These are phyloP conservation scores for Tieghemiomyces parasiticus DNA, from an alignment of 192 early-diverging fungal species.

Conservation along the genomic window DNA sequence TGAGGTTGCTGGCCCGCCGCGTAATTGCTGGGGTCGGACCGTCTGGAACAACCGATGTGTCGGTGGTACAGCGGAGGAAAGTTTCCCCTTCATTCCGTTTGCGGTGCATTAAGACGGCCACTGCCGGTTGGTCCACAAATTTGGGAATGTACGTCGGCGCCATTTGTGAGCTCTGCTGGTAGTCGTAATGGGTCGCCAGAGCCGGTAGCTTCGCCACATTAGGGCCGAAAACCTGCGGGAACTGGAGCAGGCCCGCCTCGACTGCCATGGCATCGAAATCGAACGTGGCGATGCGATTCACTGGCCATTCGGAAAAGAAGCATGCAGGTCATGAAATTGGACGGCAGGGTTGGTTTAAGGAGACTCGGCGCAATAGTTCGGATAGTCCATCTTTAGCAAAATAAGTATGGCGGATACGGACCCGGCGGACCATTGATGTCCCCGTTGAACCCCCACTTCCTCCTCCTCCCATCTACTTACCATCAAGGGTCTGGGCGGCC, in stretches of 20 bases:
- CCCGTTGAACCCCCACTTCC: no score
- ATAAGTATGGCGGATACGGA: no score
- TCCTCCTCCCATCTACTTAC: no score
- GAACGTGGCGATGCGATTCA: neutral
- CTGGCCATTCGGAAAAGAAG: no score
- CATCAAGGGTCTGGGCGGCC: neutral
- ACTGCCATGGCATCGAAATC: neutral
- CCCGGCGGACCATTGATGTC: no score
- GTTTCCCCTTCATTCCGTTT: neutral
- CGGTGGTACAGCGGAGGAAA: neutral
- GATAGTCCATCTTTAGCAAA: no score
- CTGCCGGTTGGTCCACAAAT: slow-evolving; percentile 1
- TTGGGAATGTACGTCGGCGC: neutral
- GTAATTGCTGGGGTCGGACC: neutral
- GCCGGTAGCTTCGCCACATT: no score
- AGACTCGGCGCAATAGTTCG: no score
- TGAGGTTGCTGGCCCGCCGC: neutral
- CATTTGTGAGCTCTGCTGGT: neutral
- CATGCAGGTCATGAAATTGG: no score
- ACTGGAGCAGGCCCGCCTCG: neutral
- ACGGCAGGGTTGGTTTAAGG: no score
- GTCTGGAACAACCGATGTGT: neutral
- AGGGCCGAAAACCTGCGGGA: neutral
- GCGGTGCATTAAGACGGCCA: neutral
- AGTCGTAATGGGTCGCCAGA: neutral